These are phyloP conservation scores for Penicillium coffeae DNA, from an alignment of 495 filamentous ascomycete species.

Conservation along the genomic window DNA sequence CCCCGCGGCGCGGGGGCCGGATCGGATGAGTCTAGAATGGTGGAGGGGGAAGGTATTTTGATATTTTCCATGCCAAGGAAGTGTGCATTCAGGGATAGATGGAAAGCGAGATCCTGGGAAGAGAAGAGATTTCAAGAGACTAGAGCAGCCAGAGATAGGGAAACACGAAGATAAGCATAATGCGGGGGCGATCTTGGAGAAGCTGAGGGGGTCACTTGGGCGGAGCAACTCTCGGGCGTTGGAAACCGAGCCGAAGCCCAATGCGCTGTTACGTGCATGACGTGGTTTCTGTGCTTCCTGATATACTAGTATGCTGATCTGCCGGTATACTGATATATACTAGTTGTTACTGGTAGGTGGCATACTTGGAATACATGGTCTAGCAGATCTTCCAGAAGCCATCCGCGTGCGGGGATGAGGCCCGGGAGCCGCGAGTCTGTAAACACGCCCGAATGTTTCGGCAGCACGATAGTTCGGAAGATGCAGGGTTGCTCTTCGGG, in stretches of 20 bases:
- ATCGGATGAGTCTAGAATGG: slow-evolving; percentile 49
- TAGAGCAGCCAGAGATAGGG: background rate
- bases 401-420: background rate
- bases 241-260: background rate
- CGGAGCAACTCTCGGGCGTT: background rate
- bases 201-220: background rate
- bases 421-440: background rate
- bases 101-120: background rate
- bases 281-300: too few species aligned
- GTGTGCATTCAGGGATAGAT: background rate
- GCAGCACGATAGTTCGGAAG: background rate
- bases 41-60: slow-evolving; percentile 61
- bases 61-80: slow-evolving; percentile 55
- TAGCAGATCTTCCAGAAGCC: background rate
- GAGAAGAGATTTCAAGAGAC: background rate
- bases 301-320: background rate
- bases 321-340: background rate
- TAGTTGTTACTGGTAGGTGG: too few species aligned
- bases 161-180: background rate
- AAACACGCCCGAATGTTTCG: background rate
- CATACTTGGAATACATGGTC: too few species aligned
- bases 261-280: background rate
- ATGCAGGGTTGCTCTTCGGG: too few species aligned
- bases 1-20: slow-evolving; percentile 23
- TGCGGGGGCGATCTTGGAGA: background rate